Evolutionary conservation across 768 basidiomycete species (phyloP).

Genomic region (Hypholoma sublateritium): DNA sequence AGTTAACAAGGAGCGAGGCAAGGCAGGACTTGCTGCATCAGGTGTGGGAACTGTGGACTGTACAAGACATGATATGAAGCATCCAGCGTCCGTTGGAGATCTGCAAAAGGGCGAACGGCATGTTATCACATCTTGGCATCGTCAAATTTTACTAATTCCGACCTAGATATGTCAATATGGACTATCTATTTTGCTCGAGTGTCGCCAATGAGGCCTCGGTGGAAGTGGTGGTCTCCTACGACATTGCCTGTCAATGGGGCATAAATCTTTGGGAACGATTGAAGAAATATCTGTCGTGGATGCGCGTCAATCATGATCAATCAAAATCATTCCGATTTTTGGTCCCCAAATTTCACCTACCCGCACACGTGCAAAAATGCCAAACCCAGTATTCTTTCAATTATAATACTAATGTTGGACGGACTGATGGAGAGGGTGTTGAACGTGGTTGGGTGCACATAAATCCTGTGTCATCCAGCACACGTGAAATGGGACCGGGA

Average conservation of each 20-base stretch:
- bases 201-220: conserved; percentile 4
- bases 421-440: conserved; percentile 34
- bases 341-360: conserved; percentile 30
- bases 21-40: conserved; percentile 21
- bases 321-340: conserved; percentile 14
- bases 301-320: neutral
- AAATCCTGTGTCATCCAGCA: conserved; percentile 26
- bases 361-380: conserved; percentile 23
- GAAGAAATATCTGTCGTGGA: neutral
- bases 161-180: conserved; percentile 35
- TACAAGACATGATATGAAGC: conserved; percentile 29
- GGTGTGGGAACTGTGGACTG: conserved; percentile 30
- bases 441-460: conserved; percentile 30
- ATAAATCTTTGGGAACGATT: conserved; percentile 17
- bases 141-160: no score
- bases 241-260: conserved; percentile 33
- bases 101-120: conserved; percentile 34
- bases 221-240: conserved; percentile 26
- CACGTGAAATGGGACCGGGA: conserved; percentile 36
- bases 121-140: no score
- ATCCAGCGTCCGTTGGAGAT: conserved; percentile 26
- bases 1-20: conserved; percentile 20
- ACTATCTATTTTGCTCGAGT: conserved; percentile 29
- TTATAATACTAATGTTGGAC: conserved; percentile 20
- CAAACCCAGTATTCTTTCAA: conserved; percentile 22